Conservation (phyloP, 129 eudicot species). For the Flaveria bidentis region DNA sequence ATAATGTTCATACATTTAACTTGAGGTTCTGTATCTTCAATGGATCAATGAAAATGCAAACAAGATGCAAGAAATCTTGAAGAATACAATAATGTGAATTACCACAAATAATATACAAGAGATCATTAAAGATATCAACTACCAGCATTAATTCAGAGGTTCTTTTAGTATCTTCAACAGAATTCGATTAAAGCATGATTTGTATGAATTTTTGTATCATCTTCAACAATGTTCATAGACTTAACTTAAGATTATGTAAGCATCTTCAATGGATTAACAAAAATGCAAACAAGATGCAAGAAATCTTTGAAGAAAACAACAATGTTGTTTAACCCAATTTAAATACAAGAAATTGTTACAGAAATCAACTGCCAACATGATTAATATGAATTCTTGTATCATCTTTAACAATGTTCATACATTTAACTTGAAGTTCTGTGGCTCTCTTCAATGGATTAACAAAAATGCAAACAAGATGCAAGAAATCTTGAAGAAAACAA, state of each 20-base stretch:
- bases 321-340: neutral
- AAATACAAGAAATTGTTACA: neutral
- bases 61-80: neutral
- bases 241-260: neutral
- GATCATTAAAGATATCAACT: neutral
- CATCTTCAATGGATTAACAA: neutral
- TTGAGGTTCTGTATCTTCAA: neutral
- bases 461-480: slow-evolving; percentile 1
- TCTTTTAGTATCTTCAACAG: too few species aligned
- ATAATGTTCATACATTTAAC: neutral
- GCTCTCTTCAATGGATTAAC: neutral
- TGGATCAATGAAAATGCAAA: slow-evolving; percentile 1
- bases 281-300: neutral
- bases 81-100: neutral
- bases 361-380: neutral
- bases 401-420: too few species aligned
- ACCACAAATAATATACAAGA: neutral
- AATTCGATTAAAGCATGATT: too few species aligned
- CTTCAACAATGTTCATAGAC: neutral
- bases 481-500: neutral
- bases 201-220: neutral
- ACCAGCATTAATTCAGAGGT: too few species aligned
- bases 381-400: too few species aligned
- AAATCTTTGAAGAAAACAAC: neutral
- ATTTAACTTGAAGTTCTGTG: neutral